These are phyloP conservation scores for Curvularia hawaiiensis DNA, from an alignment of 2,329 filamentous ascomycete genomes.

Conservation along the genomic window DNA sequence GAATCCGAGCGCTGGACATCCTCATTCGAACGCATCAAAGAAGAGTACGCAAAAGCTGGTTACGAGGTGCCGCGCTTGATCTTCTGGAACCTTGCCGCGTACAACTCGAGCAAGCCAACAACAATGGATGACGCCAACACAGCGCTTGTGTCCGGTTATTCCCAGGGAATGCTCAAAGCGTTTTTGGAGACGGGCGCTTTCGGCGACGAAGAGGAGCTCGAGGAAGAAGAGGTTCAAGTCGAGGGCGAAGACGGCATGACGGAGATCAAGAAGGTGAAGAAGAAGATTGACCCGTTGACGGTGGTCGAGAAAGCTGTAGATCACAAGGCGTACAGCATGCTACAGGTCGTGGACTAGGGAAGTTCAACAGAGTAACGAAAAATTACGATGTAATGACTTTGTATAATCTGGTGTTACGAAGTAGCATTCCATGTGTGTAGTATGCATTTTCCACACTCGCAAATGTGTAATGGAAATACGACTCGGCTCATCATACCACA, in stretches of 20 bases:
- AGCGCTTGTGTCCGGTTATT: constrained; percentile 61
- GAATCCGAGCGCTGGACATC: constrained; percentile 47
- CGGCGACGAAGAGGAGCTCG: constrained; percentile 49
- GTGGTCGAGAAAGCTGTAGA: constrained; percentile 51
- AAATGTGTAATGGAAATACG: not conserved
- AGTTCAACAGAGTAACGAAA: not conserved
- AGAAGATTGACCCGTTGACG: constrained; percentile 21
- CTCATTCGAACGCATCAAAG: constrained; percentile 58
- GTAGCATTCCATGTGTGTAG: not conserved
- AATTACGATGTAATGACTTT: not conserved
- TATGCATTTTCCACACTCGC: not conserved
- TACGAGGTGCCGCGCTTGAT: constrained; percentile 65
- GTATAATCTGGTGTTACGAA: not conserved
- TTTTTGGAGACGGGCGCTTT: constrained; percentile 60
- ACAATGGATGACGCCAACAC: constrained; percentile 53
- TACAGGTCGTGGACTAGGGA: constrained; percentile 59
- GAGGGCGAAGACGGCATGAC: constrained; percentile 41
- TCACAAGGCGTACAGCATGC: constrained; percentile 61
- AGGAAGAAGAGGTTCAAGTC: constrained; percentile 39
- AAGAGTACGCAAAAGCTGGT: constrained; percentile 53
- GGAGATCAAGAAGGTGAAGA: constrained; percentile 42
- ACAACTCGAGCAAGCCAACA: constrained; percentile 56
- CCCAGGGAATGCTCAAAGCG: constrained; percentile 62
- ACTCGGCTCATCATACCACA: not conserved
- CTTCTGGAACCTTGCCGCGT: constrained; percentile 64